Evolutionary conservation across 192 early-diverging fungal genomes (phyloP).

Genomic region (Entrophospora sp.): DNA sequence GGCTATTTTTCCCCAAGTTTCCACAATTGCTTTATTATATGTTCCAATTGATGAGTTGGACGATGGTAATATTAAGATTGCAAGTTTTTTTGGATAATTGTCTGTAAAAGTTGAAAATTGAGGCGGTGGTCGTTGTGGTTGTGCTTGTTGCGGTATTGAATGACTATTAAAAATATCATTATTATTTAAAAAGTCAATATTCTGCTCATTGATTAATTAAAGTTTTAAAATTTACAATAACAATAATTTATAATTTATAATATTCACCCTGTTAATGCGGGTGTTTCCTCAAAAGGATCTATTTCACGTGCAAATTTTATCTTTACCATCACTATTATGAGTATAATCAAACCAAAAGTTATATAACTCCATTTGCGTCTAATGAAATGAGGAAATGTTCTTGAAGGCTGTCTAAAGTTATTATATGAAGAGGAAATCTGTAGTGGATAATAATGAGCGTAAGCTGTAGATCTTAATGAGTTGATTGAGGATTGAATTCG

Average conservation of each 20-base stretch:
- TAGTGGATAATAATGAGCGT: no score
- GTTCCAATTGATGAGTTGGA: background rate
- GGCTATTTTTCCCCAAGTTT: slow-evolving; percentile 11
- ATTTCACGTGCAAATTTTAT: background rate
- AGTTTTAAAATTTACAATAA: background rate
- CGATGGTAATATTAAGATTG: slow-evolving; percentile 8
- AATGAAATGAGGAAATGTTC: background rate
- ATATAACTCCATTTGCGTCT: background rate
- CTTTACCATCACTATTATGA: background rate
- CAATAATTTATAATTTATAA: background rate
- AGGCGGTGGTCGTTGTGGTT: background rate
- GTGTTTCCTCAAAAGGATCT: slow-evolving; percentile 9
- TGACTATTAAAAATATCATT: background rate
- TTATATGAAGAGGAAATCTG: no score
- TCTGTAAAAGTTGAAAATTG: slow-evolving; percentile 3
- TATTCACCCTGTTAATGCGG: slow-evolving; percentile 9
- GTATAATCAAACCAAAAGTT: background rate
- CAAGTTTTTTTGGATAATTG: slow-evolving; percentile 13
- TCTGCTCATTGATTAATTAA: no score
- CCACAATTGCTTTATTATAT: background rate
- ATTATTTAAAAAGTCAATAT: background rate
- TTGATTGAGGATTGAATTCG: no score
- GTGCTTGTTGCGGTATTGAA: background rate
- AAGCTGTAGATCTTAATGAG: no score
- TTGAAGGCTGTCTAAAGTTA: no score